A percentile compares a stretch with the other conserved stretches of the same genome.
These are phyloP conservation scores for Luzula sylvatica DNA, from an alignment of 176 grass and related monocot genomes.

Conservation along the genomic window DNA sequence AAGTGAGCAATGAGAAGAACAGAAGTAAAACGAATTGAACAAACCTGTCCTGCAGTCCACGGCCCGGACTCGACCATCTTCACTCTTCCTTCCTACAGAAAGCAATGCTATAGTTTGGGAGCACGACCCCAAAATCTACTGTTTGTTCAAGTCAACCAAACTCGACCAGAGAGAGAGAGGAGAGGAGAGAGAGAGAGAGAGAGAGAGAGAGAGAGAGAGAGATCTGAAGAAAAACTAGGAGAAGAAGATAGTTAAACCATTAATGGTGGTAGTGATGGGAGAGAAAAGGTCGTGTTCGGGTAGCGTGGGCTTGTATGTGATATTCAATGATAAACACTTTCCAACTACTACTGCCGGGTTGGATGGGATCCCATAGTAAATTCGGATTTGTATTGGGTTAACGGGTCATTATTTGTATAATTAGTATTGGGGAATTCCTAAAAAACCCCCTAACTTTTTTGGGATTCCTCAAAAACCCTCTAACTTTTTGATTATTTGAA, in stretches of 20 bases:
- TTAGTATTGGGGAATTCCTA: too few relatives aligned
- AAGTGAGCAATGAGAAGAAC: neutral
- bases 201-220: neutral
- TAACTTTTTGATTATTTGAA: too few relatives aligned
- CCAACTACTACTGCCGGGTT: neutral
- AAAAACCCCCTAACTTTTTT: too few relatives aligned
- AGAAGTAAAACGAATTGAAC: neutral
- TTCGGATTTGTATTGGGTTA: too few relatives aligned
- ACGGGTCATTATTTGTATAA: too few relatives aligned
- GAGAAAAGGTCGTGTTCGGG: too few relatives aligned
- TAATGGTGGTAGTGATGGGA: too few relatives aligned
- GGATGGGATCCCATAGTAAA: neutral
- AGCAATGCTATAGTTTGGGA: neutral
- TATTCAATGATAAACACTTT: neutral
- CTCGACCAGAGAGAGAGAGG: neutral
- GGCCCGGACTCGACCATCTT: conserved; percentile 16
- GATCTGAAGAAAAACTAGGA: neutral
- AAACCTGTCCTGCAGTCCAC: conserved; percentile 16
- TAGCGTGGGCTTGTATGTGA: too few relatives aligned
- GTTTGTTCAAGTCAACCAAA: conserved; percentile 10
- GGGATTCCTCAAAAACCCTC: too few relatives aligned
- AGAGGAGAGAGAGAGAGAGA: neutral
- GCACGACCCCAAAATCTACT: neutral
- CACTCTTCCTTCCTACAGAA: neutral
- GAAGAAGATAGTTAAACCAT: neutral